Base-by-base conservation (phyloP, 805 yeast species). In the Kregervanrija delftensis region DNA sequence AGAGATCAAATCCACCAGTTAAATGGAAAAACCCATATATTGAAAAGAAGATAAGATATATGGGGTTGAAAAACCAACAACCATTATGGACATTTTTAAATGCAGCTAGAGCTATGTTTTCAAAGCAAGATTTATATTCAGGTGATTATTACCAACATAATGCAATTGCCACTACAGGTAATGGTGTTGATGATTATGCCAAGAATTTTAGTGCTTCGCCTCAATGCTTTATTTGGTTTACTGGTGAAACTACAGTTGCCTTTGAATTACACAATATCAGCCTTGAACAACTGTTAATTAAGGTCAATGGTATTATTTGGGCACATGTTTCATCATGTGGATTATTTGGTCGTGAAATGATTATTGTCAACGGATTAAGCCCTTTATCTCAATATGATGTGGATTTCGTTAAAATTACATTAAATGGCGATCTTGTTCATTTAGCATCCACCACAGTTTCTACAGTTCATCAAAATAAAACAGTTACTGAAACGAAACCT, bases 251-350 rank as follows among this genome's bases (percentile, higher is more conserved):
- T 9, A 61, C 76, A 15, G 65, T 77, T 33, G 74, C 74, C 2
- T 74, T 77, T 50, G 77, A 73, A 47, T 59, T 77, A 32, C 67
- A 71, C 41, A 70, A 75, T 41, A 69, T 69, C 14, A 58, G 60
- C 38, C 65, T 68, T 44, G 69, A 71, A 41, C 72, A 64, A 44
- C 57, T 73, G 5, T 63, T 68, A 39, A 72, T 71, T 11, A 62
- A 68, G 44, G 86, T 83, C 4, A 82, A 83, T 53, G 87, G 86
- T 16, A 72, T 82, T 16, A 70, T 76, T 11, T 83, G 89, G 89
- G 74, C 79, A 22, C 86, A 81, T 55, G 77, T 79, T 1, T 70
- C 79, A 0, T 68, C 76, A 34, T 79, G 79, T 39, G 66, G 68
- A 12, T 57, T 67, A 13, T 65, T 65, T 16, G 71, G 72, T 31